Evolutionary conservation across 1,139 yeast species (phyloP).

Genomic region (Tardiomyces depauwii): DNA sequence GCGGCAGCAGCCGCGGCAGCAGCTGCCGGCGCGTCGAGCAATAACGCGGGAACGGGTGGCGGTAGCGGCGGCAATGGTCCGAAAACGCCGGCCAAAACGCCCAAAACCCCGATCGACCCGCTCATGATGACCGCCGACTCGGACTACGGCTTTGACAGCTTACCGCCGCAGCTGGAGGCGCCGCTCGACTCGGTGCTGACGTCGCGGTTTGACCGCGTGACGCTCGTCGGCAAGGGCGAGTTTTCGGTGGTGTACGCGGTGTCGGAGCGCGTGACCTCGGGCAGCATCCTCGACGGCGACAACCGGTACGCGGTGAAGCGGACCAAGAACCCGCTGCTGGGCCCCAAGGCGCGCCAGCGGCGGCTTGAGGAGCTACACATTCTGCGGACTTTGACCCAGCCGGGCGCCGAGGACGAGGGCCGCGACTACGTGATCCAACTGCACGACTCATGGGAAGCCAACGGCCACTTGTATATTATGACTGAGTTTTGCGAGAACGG

Average conservation of each 20-base stretch:
- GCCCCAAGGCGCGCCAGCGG: slow-evolving; percentile 40
- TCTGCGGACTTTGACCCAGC: slow-evolving; percentile 32
- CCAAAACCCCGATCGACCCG: slow-evolving; percentile 14
- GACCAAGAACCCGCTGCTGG: slow-evolving; percentile 46
- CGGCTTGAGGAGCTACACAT: slow-evolving; percentile 48
- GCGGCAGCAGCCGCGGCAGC: neutral
- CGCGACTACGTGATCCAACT: slow-evolving; percentile 70
- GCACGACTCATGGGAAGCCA: slow-evolving; percentile 78
- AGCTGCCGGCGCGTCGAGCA: neutral
- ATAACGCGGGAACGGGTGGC: neutral
- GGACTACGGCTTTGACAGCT: neutral
- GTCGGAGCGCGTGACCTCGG: slow-evolving; percentile 31
- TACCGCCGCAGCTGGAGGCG: neutral
- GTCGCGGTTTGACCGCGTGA: slow-evolving; percentile 61
- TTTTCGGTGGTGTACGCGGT: slow-evolving; percentile 79
- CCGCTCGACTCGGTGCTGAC: slow-evolving; percentile 43
- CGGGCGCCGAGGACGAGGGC: slow-evolving; percentile 53
- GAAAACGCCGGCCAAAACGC: slow-evolving; percentile 20
- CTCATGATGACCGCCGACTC: slow-evolving; percentile 1
- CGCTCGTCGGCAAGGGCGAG: slow-evolving; percentile 72
- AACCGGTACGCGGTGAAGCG: slow-evolving; percentile 70
- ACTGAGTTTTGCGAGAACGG: slow-evolving; percentile 96
- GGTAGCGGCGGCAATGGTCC: slow-evolving; percentile 9
- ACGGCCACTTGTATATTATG: slow-evolving; percentile 74
- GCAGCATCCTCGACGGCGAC: slow-evolving; percentile 25